Evolutionary conservation across 1,139 yeast species (phyloP).

Genomic region (Debaryomyces sp.): DNA sequence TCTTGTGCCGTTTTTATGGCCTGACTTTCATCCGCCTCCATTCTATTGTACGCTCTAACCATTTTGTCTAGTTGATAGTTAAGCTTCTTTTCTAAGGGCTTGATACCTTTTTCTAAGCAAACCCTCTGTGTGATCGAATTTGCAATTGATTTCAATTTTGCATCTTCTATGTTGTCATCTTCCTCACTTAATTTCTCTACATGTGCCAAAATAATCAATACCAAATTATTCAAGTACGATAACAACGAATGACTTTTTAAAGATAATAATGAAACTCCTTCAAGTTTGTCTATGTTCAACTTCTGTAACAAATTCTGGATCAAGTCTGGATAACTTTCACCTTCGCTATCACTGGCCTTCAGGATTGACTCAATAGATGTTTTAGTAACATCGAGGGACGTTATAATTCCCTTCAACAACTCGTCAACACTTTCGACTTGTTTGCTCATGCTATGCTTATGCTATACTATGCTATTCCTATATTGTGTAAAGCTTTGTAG

Average conservation of each 20-base stretch:
- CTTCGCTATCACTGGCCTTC: conserved; percentile 2
- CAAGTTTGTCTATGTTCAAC: conserved; percentile 33
- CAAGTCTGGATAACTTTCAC: conserved; percentile 27
- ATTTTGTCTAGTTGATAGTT: conserved; percentile 89
- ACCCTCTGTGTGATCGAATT: conserved; percentile 73
- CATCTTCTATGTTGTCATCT: conserved; percentile 25
- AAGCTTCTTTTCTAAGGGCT: conserved; percentile 85
- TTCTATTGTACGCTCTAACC: conserved; percentile 72
- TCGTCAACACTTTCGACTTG: conserved; percentile 37
- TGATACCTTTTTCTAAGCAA: conserved; percentile 85
- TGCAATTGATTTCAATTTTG: conserved; percentile 48
- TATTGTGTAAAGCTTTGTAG: neutral
- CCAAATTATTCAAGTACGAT: conserved; percentile 74
- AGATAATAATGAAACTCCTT: conserved; percentile 72
- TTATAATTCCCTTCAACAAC: conserved; percentile 37
- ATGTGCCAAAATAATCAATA: conserved; percentile 56
- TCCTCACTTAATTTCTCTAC: conserved; percentile 39
- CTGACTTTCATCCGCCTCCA: conserved; percentile 49
- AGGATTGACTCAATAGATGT: conserved; percentile 19
- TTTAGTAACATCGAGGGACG: conserved; percentile 32
- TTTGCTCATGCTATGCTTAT: conserved; percentile 5
- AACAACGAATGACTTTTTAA: conserved; percentile 77
- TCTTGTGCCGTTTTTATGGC: conserved; percentile 24
- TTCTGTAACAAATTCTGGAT: conserved; percentile 32
- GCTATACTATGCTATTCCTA: neutral